Evolutionary conservation across 2,329 filamentous ascomycete genomes (phyloP), one percentile per base, ranked within the genome.

Genomic region (Fragosphaeria purpurea): DNA sequence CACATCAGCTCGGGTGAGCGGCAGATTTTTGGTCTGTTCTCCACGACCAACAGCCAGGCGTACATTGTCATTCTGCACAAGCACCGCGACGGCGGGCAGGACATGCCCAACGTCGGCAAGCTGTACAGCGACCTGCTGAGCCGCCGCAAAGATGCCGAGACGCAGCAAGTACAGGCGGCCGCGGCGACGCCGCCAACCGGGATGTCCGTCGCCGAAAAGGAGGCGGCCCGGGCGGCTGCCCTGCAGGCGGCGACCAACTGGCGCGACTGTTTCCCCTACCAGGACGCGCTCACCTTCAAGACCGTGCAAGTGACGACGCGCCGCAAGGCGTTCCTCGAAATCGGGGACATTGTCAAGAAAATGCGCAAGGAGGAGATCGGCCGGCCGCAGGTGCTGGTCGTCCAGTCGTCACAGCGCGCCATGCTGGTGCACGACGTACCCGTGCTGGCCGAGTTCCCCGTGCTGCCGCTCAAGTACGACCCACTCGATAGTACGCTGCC

Each of bases 21-120:
- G 38, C 90, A 98, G 61, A 84, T 98, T 47, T 97, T 96, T 64
- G 90, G 88, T 1, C 66, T 98, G 5, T 95, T 98, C 66, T 97
- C 91, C 0, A 91, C 88, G 0, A 80, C 80, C 0, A 84, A 79
- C 56, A 77, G 82, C 10, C 82, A 93, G 59, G 93, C 90, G 0
- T 81, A 95, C 60, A 80, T 99, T 47, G 76, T 97, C 47, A 85
- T 96, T n/a, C 75, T 95, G 39, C 90, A 93, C 62, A 86, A 84
- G 61, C 82, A 78, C 44, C 84, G 83, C 58, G 90, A 96, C 58
- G 77, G 80, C 6, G 75, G 71, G 1, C 86, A 94, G 60, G 87
- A 90, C 34, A 75, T 98, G 58, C 93, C 93, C 0, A 98, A 97
- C 55, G 78, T 95, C 33, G 84, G 87, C 55, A 93, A 85, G 60